Conservation (phyloP, 1,139 yeast species). For the Pichia sp. region DNA sequence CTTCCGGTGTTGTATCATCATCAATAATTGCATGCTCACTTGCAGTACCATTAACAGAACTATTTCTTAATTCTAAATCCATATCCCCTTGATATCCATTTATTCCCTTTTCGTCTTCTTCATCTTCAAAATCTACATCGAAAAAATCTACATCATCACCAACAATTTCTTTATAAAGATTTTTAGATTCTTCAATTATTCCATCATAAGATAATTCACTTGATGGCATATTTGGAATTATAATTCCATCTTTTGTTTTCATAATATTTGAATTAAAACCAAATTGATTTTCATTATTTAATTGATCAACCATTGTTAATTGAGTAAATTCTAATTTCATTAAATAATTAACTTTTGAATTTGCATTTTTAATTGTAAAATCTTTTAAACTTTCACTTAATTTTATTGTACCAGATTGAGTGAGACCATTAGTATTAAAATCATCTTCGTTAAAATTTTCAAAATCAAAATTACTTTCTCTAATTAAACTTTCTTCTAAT, state of each 20-base stretch:
- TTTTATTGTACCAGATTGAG: constrained; percentile 48
- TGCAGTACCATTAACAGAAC: background rate
- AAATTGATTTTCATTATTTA: constrained; percentile 13
- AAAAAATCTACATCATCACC: constrained; percentile 95
- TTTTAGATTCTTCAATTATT: constrained; percentile 71
- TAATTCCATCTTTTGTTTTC: constrained; percentile 38
- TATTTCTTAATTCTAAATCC: constrained; percentile 13
- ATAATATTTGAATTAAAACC: constrained; percentile 12
- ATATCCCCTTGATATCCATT: constrained; percentile 5
- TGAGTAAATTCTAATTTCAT: constrained; percentile 81
- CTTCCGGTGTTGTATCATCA: constrained; percentile 35
- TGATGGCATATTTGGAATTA: constrained; percentile 70
- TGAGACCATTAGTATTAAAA: constrained; percentile 33
- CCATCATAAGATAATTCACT: constrained; percentile 90
- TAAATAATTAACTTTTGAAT: constrained; percentile 68
- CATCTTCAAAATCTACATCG: constrained; percentile 94
- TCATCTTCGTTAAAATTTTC: constrained; percentile 50
- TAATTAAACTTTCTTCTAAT: constrained; percentile 69
- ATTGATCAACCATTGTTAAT: constrained; percentile 36
- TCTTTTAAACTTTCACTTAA: constrained; percentile 78
- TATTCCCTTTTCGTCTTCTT: constrained; percentile 47
- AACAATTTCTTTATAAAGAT: constrained; percentile 66
- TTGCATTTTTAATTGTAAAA: constrained; percentile 53
- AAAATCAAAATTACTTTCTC: constrained; percentile 64
- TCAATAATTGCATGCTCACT: constrained; percentile 28